A percentile compares a stretch with the other conserved stretches of the same genome.
These are phyloP conservation scores for Fusarium sp. DNA, from an alignment of 2,329 filamentous ascomycete genomes.

Conservation along the genomic window DNA sequence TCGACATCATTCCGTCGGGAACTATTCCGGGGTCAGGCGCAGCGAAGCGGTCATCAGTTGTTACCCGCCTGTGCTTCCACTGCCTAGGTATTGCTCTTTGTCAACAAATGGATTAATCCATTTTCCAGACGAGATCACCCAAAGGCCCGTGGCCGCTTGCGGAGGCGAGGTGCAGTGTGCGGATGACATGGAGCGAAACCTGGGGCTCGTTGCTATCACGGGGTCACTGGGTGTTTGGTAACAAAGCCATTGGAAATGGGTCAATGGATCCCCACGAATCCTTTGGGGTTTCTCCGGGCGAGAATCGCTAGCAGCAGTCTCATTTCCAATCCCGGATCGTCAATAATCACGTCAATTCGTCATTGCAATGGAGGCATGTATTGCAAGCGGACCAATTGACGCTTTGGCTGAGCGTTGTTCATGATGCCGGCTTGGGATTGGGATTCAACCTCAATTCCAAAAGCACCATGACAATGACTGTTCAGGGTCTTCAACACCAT, in stretches of 20 bases:
- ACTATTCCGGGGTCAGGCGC: constrained; percentile 43
- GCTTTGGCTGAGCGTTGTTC: constrained; percentile 13
- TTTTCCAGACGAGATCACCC: constrained; percentile 35
- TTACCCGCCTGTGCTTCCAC: constrained; percentile 41
- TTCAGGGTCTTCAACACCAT: constrained; percentile 18
- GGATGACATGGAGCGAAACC: constrained; percentile 47
- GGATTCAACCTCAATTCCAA: constrained; percentile 34
- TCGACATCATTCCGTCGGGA: constrained; percentile 39
- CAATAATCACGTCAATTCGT: constrained; percentile 42
- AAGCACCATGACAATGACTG: constrained; percentile 16
- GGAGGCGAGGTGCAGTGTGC: constrained; percentile 49
- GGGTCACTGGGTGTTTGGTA: constrained; percentile 43
- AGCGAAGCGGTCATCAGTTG: constrained; percentile 41
- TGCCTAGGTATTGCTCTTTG: constrained; percentile 4
- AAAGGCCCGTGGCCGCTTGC: constrained; percentile 44
- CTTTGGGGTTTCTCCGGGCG: constrained; percentile 27
- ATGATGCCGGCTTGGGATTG: constrained; percentile 30
- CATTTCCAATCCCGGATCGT: constrained; percentile 41
- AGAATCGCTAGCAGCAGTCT: constrained; percentile 37
- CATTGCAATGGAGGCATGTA: constrained; percentile 26
- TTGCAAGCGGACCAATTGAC: constrained; percentile 43
- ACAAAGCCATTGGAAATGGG: constrained; percentile 26
- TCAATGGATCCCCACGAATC: constrained; percentile 35
- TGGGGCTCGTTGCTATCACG: constrained; percentile 46
- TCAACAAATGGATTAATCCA: constrained; percentile 19